These are phyloP conservation scores for Kwoniella sp. DNA, from an alignment of 768 basidiomycete species.

Conservation along the genomic window DNA sequence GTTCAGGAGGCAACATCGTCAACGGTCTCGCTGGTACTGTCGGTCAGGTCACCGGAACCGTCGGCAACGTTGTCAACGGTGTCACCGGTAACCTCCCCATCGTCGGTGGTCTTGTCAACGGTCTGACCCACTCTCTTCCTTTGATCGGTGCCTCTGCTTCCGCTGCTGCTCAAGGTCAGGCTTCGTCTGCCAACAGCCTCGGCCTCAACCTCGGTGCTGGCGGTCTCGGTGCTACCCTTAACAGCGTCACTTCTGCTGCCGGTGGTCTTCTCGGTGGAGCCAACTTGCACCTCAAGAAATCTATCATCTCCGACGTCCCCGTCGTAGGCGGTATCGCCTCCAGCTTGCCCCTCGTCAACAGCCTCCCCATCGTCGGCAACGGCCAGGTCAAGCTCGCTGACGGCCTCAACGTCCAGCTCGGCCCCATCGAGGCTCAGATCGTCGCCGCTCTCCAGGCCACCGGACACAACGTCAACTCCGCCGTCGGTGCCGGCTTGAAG, in stretches of 20 bases:
- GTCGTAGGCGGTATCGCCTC: neutral
- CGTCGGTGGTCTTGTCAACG: constrained; percentile 18
- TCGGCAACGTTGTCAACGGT: constrained; percentile 16
- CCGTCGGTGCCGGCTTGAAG: constrained; percentile 8
- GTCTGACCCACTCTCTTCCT: constrained; percentile 9
- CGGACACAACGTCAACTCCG: neutral
- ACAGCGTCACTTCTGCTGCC: constrained; percentile 19
- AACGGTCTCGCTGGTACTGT: constrained; percentile 5
- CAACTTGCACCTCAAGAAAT: constrained; percentile 8
- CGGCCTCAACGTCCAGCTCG: constrained; percentile 7
- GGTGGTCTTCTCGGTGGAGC: constrained; percentile 15
- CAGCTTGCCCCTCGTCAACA: constrained; percentile 11
- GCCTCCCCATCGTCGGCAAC: constrained; percentile 9
- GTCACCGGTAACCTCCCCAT: constrained; percentile 13
- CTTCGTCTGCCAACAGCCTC: constrained; percentile 9
- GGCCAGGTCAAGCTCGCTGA: constrained; percentile 4
- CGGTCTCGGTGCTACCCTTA: constrained; percentile 15
- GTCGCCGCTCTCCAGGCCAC: constrained; percentile 7
- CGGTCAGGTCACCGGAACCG: constrained; percentile 6
- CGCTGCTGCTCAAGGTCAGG: constrained; percentile 10
- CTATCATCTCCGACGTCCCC: constrained; percentile 5
- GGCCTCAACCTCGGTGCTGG: constrained; percentile 9
- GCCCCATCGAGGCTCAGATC: constrained; percentile 11
- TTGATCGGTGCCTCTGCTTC: constrained; percentile 15
- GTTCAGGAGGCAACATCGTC: neutral